Evolutionary conservation across 2,329 filamentous ascomycete species (phyloP).

Genomic region (Cercospora sp.): DNA sequence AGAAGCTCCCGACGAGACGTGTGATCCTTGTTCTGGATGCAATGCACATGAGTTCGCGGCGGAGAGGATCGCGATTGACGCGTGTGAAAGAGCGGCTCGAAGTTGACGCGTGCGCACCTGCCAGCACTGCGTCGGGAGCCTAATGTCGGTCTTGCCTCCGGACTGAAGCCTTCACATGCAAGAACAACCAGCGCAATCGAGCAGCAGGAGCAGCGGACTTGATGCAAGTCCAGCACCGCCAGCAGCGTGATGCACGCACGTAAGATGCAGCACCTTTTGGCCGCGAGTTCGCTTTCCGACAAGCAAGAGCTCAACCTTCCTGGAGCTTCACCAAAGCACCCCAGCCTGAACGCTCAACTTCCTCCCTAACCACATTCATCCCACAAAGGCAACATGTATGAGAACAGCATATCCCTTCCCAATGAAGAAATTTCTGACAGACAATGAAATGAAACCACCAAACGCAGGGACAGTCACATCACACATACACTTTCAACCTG

Average conservation of each 20-base stretch:
- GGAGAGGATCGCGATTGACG: neutral
- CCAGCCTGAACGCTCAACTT: neutral
- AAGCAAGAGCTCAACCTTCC: neutral
- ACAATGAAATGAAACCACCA: neutral
- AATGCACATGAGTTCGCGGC: neutral
- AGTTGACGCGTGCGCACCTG: neutral
- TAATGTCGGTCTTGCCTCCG: neutral
- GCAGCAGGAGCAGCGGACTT: neutral
- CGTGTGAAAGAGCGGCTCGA: conserved; percentile 1
- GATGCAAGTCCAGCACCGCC: neutral
- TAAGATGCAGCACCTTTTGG: neutral
- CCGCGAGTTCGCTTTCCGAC: neutral
- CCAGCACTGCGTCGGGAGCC: neutral
- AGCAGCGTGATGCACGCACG: neutral
- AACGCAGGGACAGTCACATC: neutral
- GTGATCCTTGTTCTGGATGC: neutral
- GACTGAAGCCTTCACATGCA: neutral
- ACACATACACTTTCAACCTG: neutral
- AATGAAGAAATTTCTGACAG: neutral
- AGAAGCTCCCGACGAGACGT: neutral
- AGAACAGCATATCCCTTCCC: neutral
- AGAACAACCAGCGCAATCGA: neutral
- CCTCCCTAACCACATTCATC: neutral
- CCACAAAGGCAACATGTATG: neutral
- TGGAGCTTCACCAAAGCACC: neutral